phyloP scores from a whole-genome alignment of 192 early-diverging fungal species.

The Phycomyces nitens region DNA sequence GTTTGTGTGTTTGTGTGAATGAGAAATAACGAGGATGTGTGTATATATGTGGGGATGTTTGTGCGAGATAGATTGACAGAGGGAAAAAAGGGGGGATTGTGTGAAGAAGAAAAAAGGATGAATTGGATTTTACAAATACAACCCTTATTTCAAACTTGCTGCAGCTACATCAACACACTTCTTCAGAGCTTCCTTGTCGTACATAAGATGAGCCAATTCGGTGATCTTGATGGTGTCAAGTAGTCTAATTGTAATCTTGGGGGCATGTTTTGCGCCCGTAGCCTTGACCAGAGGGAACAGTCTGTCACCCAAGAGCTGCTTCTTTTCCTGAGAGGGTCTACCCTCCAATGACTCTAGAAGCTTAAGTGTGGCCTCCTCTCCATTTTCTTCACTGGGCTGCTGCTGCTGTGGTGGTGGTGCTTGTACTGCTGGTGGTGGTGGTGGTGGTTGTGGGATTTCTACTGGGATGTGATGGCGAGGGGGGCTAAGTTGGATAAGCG shows the following conservation, averaged over 20 bases:
- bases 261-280: slow-evolving; percentile 32
- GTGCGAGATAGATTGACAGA: too few species aligned
- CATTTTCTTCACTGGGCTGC: background rate
- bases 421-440: background rate
- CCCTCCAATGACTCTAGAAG: slow-evolving; percentile 25
- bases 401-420: background rate
- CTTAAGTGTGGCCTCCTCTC: too few species aligned
- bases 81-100: too few species aligned
- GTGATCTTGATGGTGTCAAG: slow-evolving; percentile 38
- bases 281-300: slow-evolving; percentile 42
- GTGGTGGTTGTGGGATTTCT: too few species aligned
- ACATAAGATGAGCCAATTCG: slow-evolving; percentile 40
- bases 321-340: slow-evolving; percentile 35
- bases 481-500: too few species aligned
- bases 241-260: slow-evolving; percentile 39
- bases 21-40: too few species aligned
- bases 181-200: slow-evolving; percentile 26
- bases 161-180: slow-evolving; percentile 23
- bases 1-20: too few species aligned
- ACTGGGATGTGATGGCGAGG: too few species aligned
- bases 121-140: too few species aligned
- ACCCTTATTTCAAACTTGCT: slow-evolving; percentile 8
- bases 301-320: slow-evolving; percentile 39
- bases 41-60: too few species aligned
- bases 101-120: background rate